Evolutionary conservation across 768 basidiomycete species (phyloP), one percentile per base, ranked within the genome.

Genomic region (Pleurotus sapidus): DNA sequence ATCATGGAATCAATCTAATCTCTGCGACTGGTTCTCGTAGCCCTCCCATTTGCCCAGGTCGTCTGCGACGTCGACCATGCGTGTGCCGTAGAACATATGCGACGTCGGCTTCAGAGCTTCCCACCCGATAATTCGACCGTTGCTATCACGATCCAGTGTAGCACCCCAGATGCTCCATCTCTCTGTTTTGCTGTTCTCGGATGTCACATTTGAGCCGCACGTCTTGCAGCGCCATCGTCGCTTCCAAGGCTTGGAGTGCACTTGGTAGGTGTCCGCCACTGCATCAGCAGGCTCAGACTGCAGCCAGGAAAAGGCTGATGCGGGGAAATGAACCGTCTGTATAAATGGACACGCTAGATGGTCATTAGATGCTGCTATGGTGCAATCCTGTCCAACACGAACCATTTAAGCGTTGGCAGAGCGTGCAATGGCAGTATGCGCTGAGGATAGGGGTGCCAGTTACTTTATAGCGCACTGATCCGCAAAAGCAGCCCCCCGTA

Each of bases 401-500:
- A 80, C 86, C 83, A 61, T 71, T 81, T 50, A 87, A 65, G 40
- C 79, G 72, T 67, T 89, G 88, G 63, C 88, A 90, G n/a, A 78
- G 67, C 3, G 83, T 84, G 64, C 88, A 90, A 63, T 89, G 88
- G 60, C 86, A 89, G 63, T 83, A 88, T 4, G 83, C 86, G 60
- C 80, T 81, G 34, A 83, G 69, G 3, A 81, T 61, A 0, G 87
- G 84, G 34, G 65, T 67, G 1, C 81, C 81, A 9, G 66, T 67
- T 2, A 84, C 73, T 47, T 72, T 59, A 59, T 83, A 88, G 0
- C 79, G 67, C 3, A 81, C 70, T 3, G 71, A 61, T n/a, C 80
- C 74, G 59, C 88, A 89, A 63, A 81, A 85, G 67, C 87, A 89
- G 38, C 75, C 69, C 45, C 87, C 87, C 59, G 69, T 69, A 58